Evolutionary conservation across 176 grass and related monocot species (phyloP).

Genomic region (Oryza officinalis): DNA sequence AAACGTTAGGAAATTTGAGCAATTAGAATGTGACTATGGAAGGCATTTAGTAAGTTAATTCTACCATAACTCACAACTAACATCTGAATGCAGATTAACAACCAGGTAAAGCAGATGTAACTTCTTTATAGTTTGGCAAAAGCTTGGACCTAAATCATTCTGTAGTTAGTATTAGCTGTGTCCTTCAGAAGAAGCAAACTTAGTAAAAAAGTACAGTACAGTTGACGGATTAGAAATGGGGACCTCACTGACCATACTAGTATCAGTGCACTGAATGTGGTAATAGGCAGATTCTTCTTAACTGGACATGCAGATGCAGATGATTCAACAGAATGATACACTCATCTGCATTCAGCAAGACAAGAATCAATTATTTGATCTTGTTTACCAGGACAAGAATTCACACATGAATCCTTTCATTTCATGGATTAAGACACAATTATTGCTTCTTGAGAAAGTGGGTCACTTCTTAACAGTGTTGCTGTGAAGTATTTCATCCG

Average conservation of each 20-base stretch:
- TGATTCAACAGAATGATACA: background rate
- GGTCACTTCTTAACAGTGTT: background rate
- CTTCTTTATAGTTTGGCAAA: no score
- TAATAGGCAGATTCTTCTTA: background rate
- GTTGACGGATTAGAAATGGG: no score
- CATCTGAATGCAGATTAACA: background rate
- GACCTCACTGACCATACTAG: no score
- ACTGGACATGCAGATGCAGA: background rate
- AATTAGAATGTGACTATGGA: background rate
- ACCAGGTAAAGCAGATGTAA: background rate
- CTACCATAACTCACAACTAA: background rate
- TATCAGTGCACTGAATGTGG: background rate
- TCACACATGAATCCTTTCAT: background rate
- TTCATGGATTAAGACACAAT: background rate
- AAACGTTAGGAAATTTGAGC: background rate
- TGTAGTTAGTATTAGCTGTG: no score
- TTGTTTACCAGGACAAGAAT: background rate
- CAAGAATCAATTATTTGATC: background rate
- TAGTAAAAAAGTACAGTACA: no score
- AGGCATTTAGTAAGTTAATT: background rate
- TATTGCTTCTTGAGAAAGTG: background rate
- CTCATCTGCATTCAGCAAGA: background rate
- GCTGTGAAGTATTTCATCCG: no score
- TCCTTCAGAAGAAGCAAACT: no score
- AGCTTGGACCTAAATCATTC: no score